A percentile compares a stretch with the other conserved stretches of the same genome.
phyloP scores from a whole-genome alignment of 1,284 basidiomycete genomes.

The Leccinum colubrinum region DNA sequence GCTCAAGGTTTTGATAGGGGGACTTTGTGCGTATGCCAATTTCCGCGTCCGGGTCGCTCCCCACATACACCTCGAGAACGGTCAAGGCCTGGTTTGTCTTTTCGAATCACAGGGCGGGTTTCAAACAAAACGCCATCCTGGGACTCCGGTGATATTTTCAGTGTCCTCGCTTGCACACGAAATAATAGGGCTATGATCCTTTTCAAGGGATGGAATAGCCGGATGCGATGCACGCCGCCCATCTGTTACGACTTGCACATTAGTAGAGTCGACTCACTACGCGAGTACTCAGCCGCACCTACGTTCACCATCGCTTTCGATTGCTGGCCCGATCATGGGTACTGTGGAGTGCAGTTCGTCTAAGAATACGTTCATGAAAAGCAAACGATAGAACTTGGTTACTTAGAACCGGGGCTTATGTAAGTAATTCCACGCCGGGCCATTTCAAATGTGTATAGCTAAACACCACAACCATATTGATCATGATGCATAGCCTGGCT shows the following conservation, averaged over 20 bases:
- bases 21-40: not conserved
- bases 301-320: not conserved
- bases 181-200: not conserved
- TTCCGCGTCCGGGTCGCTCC: not conserved
- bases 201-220: not conserved
- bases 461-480: not conserved
- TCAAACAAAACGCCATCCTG: not conserved
- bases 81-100: not conserved
- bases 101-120: not conserved
- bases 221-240: not conserved
- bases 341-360: not conserved
- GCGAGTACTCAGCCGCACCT: not conserved
- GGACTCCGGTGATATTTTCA: not conserved
- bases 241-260: not conserved
- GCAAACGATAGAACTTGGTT: not conserved
- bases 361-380: not conserved
- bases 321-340: not conserved
- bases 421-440: not conserved
- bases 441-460: too few species aligned
- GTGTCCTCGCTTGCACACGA: not conserved
- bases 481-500: not conserved
- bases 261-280: not conserved
- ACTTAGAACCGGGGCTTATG: not conserved
- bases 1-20: not conserved
- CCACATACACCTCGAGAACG: not conserved